Conservation (phyloP, 2,329 filamentous ascomycete genomes). For the Xylariaceae sp. region DNA sequence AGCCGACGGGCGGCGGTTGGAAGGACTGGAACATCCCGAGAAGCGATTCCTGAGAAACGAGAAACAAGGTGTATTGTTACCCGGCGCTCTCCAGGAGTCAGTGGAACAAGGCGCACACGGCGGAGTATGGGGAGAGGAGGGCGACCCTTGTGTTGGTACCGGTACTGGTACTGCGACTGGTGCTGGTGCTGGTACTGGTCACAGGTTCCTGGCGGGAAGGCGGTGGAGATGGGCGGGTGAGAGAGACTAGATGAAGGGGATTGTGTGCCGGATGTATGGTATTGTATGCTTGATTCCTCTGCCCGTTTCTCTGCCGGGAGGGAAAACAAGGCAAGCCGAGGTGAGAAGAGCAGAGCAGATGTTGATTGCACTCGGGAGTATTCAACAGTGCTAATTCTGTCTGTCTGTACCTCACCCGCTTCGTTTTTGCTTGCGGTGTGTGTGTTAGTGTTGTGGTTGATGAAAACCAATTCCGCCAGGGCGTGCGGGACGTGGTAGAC, state of each 20-base stretch:
- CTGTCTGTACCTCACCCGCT: background rate
- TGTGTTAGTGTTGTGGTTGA: background rate
- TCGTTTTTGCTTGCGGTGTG: background rate
- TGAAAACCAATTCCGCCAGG: too few relatives aligned
- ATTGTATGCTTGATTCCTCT: background rate
- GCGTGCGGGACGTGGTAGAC: too few relatives aligned
- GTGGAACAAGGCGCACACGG: background rate
- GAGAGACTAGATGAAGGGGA: constrained; percentile 1
- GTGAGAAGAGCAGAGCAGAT: constrained; percentile 4
- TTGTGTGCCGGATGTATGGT: constrained; percentile 10
- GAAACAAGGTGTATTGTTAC: background rate
- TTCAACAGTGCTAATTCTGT: background rate
- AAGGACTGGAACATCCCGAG: constrained; percentile 21
- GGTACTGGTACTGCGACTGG: too few relatives aligned
- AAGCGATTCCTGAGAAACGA: too few relatives aligned
- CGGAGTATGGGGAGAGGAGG: background rate
- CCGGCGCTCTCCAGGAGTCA: background rate
- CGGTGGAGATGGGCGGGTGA: background rate
- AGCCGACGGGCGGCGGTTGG: constrained; percentile 24
- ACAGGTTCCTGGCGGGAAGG: too few relatives aligned
- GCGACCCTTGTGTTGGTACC: background rate
- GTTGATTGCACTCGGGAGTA: background rate
- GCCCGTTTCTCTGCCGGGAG: background rate
- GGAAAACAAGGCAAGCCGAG: constrained; percentile 1
- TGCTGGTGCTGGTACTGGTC: background rate